These are phyloP conservation scores for Piper betle DNA, from an alignment of 164 flowering plant species.

Conservation along the genomic window DNA sequence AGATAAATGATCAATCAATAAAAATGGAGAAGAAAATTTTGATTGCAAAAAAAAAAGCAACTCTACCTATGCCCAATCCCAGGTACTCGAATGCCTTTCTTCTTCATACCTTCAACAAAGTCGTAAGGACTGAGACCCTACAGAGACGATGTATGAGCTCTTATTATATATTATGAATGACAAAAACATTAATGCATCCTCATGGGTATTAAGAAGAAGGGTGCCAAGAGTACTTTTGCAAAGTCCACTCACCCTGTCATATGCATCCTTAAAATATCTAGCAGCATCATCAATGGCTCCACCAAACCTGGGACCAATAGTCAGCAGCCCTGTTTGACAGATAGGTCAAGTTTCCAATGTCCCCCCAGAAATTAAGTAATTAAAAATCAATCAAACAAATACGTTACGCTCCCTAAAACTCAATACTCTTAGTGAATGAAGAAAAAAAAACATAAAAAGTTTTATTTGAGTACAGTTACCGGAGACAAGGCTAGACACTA, in stretches of 20 bases:
- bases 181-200: neutral
- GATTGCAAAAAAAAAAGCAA: neutral
- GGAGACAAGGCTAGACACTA: constrained; percentile 93
- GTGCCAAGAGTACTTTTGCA: too few relatives aligned
- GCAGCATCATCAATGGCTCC: constrained; percentile 99
- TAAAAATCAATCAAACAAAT: neutral
- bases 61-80: constrained; percentile 98
- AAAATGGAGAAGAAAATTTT: too few relatives aligned
- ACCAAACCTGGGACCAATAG: constrained; percentile 98
- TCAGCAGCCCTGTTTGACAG: constrained; percentile 66
- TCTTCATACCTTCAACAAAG: constrained; percentile 94
- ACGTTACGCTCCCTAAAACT: neutral
- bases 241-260: constrained; percentile 43
- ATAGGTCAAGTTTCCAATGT: neutral
- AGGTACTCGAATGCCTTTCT: constrained; percentile 97
- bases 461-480: constrained; percentile 24
- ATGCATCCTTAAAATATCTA: constrained; percentile 92
- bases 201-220: neutral
- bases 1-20: too few relatives aligned
- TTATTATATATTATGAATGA: constrained; percentile 1
- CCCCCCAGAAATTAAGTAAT: neutral
- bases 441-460: neutral
- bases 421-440: too few relatives aligned
- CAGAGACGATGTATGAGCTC: neutral
- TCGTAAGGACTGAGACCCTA: constrained; percentile 83